Base-by-base conservation (phyloP, 306 rosid genomes). In the Gastrolobium bilobum region DNA sequence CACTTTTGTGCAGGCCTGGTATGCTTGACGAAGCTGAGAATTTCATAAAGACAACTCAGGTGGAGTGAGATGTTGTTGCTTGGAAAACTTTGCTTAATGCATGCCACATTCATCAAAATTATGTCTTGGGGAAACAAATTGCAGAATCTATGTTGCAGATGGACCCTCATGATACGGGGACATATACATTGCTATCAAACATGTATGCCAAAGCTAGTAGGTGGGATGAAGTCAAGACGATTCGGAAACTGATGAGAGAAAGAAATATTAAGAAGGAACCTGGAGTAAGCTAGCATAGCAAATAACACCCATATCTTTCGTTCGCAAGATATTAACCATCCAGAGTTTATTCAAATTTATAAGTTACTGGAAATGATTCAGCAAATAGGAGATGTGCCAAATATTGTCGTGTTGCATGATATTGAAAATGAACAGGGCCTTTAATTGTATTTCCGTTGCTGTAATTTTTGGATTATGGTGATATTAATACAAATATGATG, bases 41-140 rank as follows among this genome's bases (percentile, higher is more conserved):
- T 72, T 82, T 90, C 89, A 90, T 94, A 79, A 78, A 82, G 82
- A 86, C 86, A 76, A 89, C 92, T 13, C 91, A 86, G 40, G 87
- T 80, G 65, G 83, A 90, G 78, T 93, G 97, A 80, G 94, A 95
- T 75, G 77, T 89, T 74, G 92, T 94, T 90, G 89, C 90, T 4
- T 94, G 97, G 98, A 88, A 90, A 20, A 89, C 92, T 74, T 76
- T 94, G 87, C 96, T 94, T n/a, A 90, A 87, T 54, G 91, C 98
- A 46, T 94, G 97, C 56, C 92, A 85, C 80, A 87, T 90, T 79
- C 96, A 87, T 82, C 88, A 78, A 44, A 83, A 94, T 65, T 82
- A 87, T 56, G 89, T 80, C 69, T 75, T 91, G 73, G 98, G 97
- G 52, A 86, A 57, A 79, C 69, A 38, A 51, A 85, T 91, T 66